These are phyloP conservation scores for Boletus sp. DNA, from an alignment of 768 basidiomycete genomes.

Conservation along the genomic window DNA sequence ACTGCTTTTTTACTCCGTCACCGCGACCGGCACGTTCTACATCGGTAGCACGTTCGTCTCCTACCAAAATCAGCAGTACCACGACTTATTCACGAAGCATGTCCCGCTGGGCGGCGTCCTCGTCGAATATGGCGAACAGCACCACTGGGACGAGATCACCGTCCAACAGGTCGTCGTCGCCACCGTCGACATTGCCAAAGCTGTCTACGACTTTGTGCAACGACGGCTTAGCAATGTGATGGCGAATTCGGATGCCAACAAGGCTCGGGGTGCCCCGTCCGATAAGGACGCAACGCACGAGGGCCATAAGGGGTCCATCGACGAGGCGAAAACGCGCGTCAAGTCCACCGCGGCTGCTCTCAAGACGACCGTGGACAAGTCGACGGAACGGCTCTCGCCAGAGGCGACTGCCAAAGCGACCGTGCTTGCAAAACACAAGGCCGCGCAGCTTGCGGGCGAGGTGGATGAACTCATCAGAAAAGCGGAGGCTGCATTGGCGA, in stretches of 20 bases:
- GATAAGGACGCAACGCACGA: conserved; percentile 36
- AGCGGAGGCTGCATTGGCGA: conserved; percentile 69
- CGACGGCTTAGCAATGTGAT: conserved; percentile 43
- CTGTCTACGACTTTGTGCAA: conserved; percentile 49
- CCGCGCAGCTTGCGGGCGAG: conserved; percentile 55
- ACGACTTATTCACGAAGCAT: conserved; percentile 78
- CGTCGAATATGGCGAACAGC: conserved; percentile 76
- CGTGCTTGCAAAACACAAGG: conserved; percentile 43
- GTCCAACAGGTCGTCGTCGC: conserved; percentile 53
- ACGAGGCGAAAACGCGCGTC: conserved; percentile 43
- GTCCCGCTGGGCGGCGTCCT: conserved; percentile 76
- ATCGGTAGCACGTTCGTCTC: conserved; percentile 75
- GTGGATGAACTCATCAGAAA: conserved; percentile 63
- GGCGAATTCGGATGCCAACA: conserved; percentile 26
- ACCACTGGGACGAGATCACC: conserved; percentile 77
- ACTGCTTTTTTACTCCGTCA: conserved; percentile 64
- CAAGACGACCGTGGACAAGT: conserved; percentile 48
- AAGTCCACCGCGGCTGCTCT: conserved; percentile 41
- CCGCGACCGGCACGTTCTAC: conserved; percentile 75
- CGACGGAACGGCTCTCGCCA: conserved; percentile 26
- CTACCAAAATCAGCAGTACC: conserved; percentile 74
- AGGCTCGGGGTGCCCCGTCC: conserved; percentile 23
- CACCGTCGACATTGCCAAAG: conserved; percentile 45
- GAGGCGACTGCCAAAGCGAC: conserved; percentile 34
- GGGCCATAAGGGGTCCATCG: conserved; percentile 35